Evolutionary conservation across 306 rosid species (phyloP).

Genomic region (Acacia melanoxylon): DNA sequence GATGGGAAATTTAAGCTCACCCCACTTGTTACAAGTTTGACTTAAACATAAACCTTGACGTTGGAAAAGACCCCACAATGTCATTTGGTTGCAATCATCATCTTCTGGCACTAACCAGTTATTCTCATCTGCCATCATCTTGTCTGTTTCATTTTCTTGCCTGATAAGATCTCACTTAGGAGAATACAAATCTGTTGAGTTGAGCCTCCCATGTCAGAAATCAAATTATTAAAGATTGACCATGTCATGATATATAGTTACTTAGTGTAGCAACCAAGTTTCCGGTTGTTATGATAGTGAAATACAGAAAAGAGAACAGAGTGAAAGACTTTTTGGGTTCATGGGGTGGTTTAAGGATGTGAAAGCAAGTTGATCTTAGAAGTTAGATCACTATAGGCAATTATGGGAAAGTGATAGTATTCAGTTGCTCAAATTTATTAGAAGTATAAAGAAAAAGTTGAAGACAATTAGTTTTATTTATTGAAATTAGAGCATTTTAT

Average conservation of each 20-base stretch:
- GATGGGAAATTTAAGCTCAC: constrained; percentile 5
- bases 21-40: constrained; percentile 22
- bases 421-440: background rate
- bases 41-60: constrained; percentile 8
- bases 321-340: background rate
- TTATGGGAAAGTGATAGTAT: background rate
- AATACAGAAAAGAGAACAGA: background rate
- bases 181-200: background rate
- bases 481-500: background rate
- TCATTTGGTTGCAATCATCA: constrained; percentile 5
- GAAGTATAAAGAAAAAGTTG: background rate
- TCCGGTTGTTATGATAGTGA: constrained; percentile 22
- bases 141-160: constrained; percentile 12
- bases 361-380: background rate
- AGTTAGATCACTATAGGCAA: background rate
- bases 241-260: background rate
- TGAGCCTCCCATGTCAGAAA: background rate
- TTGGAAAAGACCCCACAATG: constrained; percentile 27
- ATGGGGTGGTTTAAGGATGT: background rate
- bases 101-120: background rate
- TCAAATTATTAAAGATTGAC: constrained; percentile 8
- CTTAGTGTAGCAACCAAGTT: constrained; percentile 5
- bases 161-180: constrained; percentile 8
- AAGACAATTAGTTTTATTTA: background rate
- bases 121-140: background rate